Percentiles rank a stretch among this genome's conserved stretches.
These are phyloP conservation scores for Curvularia eragrostidis DNA, from an alignment of 2,329 filamentous ascomycete species.

Conservation along the genomic window DNA sequence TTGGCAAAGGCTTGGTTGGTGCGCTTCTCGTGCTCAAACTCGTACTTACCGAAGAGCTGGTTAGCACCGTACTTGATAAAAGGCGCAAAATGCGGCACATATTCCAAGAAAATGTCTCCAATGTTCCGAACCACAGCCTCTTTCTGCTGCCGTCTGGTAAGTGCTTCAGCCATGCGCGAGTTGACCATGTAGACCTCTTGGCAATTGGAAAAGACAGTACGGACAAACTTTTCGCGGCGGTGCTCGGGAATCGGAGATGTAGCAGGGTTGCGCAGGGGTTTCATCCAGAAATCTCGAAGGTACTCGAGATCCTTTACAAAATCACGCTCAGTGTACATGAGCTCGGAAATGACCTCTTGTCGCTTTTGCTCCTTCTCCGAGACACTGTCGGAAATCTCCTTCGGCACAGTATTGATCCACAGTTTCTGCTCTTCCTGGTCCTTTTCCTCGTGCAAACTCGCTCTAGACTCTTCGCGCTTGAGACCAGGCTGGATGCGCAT, in stretches of 20 bases:
- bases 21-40: conserved; percentile 95
- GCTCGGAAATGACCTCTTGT: conserved; percentile 96
- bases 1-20: conserved; percentile 83
- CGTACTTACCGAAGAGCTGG: conserved; percentile 95
- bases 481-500: conserved; percentile 90
- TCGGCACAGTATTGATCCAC: conserved; percentile 98
- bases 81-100: conserved; percentile 88
- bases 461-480: conserved; percentile 71
- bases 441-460: conserved; percentile 83
- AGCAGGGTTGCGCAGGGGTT: conserved; percentile 74
- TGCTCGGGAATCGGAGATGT: conserved; percentile 87
- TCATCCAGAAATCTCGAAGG: conserved; percentile 97
- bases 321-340: conserved; percentile 98
- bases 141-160: conserved; percentile 91
- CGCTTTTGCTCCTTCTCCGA: conserved; percentile 94
- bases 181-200: conserved; percentile 94
- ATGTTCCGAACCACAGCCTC: conserved; percentile 86
- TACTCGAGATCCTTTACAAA: conserved; percentile 99
- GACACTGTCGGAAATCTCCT: conserved; percentile 89
- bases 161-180: conserved; percentile 81
- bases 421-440: conserved; percentile 96
- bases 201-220: conserved; percentile 94
- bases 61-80: conserved; percentile 97
- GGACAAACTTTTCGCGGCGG: conserved; percentile 86
- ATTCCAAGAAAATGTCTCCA: conserved; percentile 93